Conservation (phyloP, 2,329 filamentous ascomycete species). For the Trichoderma oligosporum region DNA sequence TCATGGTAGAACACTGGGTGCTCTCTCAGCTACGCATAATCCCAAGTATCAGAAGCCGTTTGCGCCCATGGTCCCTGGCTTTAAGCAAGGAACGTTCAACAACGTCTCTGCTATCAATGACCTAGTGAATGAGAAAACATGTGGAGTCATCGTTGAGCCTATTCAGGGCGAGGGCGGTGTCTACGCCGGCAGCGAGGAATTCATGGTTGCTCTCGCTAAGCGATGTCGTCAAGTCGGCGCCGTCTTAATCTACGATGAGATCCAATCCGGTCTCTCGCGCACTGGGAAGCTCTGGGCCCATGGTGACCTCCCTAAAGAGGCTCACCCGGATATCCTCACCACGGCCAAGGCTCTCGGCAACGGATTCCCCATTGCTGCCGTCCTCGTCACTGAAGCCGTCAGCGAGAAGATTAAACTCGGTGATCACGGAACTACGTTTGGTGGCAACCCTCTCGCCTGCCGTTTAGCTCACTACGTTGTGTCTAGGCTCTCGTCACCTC, state of each 20-base stretch:
- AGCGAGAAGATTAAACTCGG: slow-evolving; percentile 50
- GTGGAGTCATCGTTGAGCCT: slow-evolving; percentile 92
- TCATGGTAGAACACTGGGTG: slow-evolving; percentile 95
- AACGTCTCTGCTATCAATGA: slow-evolving; percentile 67
- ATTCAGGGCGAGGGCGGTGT: slow-evolving; percentile 97
- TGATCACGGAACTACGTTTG: slow-evolving; percentile 92
- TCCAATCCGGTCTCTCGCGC: slow-evolving; percentile 86
- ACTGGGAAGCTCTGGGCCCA: slow-evolving; percentile 94
- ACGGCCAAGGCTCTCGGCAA: slow-evolving; percentile 96
- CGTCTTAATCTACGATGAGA: slow-evolving; percentile 91
- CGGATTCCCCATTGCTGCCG: slow-evolving; percentile 88
- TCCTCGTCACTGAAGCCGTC: slow-evolving; percentile 41
- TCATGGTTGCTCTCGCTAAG: slow-evolving; percentile 76
- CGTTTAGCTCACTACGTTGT: slow-evolving; percentile 85
- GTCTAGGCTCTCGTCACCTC: slow-evolving; percentile 64
- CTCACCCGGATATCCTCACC: slow-evolving; percentile 90
- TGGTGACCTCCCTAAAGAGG: slow-evolving; percentile 64
- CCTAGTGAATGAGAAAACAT: slow-evolving; percentile 79
- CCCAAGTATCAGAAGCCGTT: slow-evolving; percentile 97
- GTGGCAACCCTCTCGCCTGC: slow-evolving; percentile 83
- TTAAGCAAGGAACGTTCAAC: slow-evolving; percentile 82
- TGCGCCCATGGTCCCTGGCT: slow-evolving; percentile 90
- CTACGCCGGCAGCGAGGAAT: slow-evolving; percentile 76
- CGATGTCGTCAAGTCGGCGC: slow-evolving; percentile 84
- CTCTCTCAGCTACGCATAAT: slow-evolving; percentile 92